Conservation (phyloP, 2,329 filamentous ascomycete genomes). For the Cladosporium oxysporum region DNA sequence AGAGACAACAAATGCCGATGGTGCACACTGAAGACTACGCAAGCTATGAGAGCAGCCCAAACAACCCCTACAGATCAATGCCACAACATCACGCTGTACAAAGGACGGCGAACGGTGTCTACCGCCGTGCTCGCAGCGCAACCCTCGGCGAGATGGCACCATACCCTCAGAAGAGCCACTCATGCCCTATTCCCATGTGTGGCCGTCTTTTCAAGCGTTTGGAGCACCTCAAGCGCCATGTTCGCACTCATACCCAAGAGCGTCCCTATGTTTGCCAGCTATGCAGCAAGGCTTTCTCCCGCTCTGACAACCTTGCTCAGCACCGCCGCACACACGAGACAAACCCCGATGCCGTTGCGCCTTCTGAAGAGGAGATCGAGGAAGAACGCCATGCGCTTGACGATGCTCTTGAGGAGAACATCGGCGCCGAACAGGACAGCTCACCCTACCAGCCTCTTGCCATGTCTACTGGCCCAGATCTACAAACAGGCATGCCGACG, state of each 20-base stretch:
- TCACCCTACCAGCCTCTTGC: constrained; percentile 31
- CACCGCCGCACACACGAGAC: constrained; percentile 81
- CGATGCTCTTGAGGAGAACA: constrained; percentile 73
- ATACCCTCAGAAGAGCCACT: constrained; percentile 97
- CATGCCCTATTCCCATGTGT: constrained; percentile 97
- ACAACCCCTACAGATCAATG: constrained; percentile 43
- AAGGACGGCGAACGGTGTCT: constrained; percentile 68
- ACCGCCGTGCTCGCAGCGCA: constrained; percentile 87
- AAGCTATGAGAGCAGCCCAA: constrained; percentile 56
- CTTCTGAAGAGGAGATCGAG: constrained; percentile 81
- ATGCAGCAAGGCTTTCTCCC: constrained; percentile 98
- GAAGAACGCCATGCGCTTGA: constrained; percentile 79
- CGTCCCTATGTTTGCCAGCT: constrained; percentile 96
- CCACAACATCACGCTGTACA: constrained; percentile 60
- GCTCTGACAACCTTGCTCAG: constrained; percentile 98
- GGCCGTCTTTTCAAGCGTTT: constrained; percentile 97
- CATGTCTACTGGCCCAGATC: constrained; percentile 32
- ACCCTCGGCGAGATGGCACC: constrained; percentile 96
- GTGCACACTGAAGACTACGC: constrained; percentile 69
- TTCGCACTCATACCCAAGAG: constrained; percentile 98
- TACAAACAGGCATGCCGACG: constrained; percentile 37
- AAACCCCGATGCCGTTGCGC: constrained; percentile 62
- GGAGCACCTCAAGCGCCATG: constrained; percentile 98
- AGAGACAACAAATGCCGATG: constrained; percentile 60
- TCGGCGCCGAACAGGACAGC: constrained; percentile 25